These are phyloP conservation scores for Pyricularia grisea DNA, from an alignment of 2,329 filamentous ascomycete genomes.

Conservation along the genomic window DNA sequence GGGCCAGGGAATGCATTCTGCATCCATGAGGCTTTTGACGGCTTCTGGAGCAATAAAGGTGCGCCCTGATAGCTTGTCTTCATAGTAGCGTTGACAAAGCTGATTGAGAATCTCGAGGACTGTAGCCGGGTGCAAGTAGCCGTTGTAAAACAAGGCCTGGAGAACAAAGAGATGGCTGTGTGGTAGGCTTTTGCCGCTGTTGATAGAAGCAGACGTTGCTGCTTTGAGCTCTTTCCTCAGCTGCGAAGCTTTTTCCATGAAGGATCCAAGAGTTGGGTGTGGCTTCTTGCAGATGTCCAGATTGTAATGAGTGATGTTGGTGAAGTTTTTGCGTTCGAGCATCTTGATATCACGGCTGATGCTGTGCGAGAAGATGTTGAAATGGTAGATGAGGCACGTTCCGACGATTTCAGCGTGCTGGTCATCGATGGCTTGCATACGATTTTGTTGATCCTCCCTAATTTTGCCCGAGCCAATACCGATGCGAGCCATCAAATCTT, in stretches of 20 bases:
- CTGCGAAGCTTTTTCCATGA: background rate
- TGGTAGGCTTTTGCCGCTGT: background rate
- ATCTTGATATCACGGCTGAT: slow-evolving; percentile 19
- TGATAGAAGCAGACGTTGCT: slow-evolving; percentile 11
- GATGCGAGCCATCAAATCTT: background rate
- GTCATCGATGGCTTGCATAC: slow-evolving; percentile 18
- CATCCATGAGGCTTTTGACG: slow-evolving; percentile 40
- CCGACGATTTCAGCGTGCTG: slow-evolving; percentile 24
- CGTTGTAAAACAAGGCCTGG: slow-evolving; percentile 53
- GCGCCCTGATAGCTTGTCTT: slow-evolving; percentile 23
- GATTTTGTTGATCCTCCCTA: slow-evolving; percentile 13
- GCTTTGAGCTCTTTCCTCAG: slow-evolving; percentile 12
- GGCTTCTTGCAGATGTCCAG: slow-evolving; percentile 1
- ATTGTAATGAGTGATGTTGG: slow-evolving; percentile 15
- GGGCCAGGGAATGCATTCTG: slow-evolving; percentile 25
- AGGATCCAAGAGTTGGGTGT: slow-evolving; percentile 1
- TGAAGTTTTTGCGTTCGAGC: slow-evolving; percentile 16
- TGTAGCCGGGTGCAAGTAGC: slow-evolving; percentile 46
- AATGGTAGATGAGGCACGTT: slow-evolving; percentile 35
- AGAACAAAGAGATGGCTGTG: slow-evolving; percentile 44
- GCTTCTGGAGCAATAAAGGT: slow-evolving; percentile 40
- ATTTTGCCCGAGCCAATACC: background rate
- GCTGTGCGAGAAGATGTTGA: slow-evolving; percentile 17
- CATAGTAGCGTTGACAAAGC: slow-evolving; percentile 28
- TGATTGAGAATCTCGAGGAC: slow-evolving; percentile 21